Evolutionary conservation across 2,329 filamentous ascomycete genomes (phyloP), one percentile per base, ranked within the genome.

Genomic region (Nigrospora sphaerica): DNA sequence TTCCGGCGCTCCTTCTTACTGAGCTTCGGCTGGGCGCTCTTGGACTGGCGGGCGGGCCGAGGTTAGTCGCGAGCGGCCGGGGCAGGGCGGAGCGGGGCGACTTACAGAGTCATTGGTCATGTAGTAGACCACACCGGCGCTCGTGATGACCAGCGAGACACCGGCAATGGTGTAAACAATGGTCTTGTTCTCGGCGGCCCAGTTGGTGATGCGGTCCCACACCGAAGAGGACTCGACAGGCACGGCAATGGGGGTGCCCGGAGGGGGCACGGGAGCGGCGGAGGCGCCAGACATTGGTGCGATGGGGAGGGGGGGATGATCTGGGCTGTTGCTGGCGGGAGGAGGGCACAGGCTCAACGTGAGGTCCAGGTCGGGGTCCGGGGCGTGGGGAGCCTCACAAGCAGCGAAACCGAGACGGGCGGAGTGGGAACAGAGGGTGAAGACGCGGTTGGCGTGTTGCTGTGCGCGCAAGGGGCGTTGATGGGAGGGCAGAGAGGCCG

Each of bases 111-210:
- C 74, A 52, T 67, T 72, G 53, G 72, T 86, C 56, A 95, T 75
- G 68, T 96, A 97, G 75, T 97, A 98, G 62, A 95, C 85, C 38
- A 88, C 88, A 57, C 93, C 92, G 32, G 91, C 92, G 51, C 88
- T 88, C 13, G 89, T 93, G 47, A 95, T 87, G 38, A 96, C 89
- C 41, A 95, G 80, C 45, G 92, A 92, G 49, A 95, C 87, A 61
- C 93, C 93, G 46, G 92, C 93, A 69, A 97, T 88, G 56, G 93
- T 96, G 70, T 96, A 98, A 52, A 95, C 91, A 46, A 92, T 79
- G 41, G 88, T 86, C 74, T 96, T 97, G 73, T 98, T 91, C 66
- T 97, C 92, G 3, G 90, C 88, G 13, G 87, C 90, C 92, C 93
- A 98, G 62, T 75, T 84, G 55, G 90, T 86, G 69, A 96, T 74